Conservation (phyloP, 148 eudicot species). For the Hydrangea macrophylla region DNA sequence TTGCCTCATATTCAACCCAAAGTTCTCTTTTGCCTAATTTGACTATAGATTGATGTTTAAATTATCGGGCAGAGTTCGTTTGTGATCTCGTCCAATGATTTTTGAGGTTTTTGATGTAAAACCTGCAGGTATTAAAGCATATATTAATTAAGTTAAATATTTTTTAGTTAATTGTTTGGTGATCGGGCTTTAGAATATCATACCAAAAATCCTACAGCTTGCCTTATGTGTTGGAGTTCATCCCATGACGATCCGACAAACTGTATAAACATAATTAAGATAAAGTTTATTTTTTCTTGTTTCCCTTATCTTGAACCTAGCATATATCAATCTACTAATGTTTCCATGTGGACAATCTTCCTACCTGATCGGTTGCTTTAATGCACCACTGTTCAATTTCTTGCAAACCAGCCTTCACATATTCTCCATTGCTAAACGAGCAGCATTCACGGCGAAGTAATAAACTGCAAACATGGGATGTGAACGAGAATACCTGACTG, state of each 20-base stretch:
- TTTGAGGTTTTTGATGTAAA: conserved; percentile 91
- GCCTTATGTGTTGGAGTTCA: conserved; percentile 92
- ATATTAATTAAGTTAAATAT: conserved; percentile 7
- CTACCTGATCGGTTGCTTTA: conserved; percentile 82
- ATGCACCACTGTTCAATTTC: conserved; percentile 90
- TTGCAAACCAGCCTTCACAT: conserved; percentile 84
- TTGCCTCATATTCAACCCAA: no score
- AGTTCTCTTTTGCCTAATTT: conserved; percentile 3
- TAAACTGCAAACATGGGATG: conserved; percentile 50
- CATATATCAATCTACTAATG: not conserved
- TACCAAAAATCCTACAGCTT: conserved; percentile 96
- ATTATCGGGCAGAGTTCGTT: conserved; percentile 89
- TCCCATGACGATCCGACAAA: conserved; percentile 84
- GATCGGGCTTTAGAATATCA: conserved; percentile 21
- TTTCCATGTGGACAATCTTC: not conserved
- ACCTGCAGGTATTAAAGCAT: conserved; percentile 51
- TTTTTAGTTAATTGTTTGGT: conserved; percentile 9
- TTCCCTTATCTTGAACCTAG: conserved; percentile 5
- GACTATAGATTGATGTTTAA: not conserved
- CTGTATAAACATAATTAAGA: conserved; percentile 37
- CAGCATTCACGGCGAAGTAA: conserved; percentile 98
- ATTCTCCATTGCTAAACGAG: conserved; percentile 99
- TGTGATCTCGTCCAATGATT: conserved; percentile 72
- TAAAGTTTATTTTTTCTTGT: not conserved
- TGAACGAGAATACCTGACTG: conserved; percentile 88